These are phyloP conservation scores for Aspergillus brasiliensis DNA, from an alignment of 2,329 filamentous ascomycete genomes.

Conservation along the genomic window DNA sequence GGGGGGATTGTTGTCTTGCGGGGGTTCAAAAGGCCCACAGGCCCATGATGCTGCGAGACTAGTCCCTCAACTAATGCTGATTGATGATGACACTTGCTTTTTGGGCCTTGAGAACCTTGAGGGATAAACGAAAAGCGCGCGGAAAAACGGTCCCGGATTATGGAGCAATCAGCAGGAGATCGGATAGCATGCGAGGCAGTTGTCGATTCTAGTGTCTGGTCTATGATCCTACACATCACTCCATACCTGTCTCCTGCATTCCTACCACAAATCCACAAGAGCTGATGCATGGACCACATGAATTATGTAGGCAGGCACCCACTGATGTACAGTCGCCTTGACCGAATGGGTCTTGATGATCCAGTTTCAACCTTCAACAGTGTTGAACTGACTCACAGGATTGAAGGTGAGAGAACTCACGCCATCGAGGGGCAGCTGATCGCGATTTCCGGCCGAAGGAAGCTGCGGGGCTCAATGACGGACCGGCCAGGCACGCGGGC, in stretches of 20 bases:
- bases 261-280: not conserved
- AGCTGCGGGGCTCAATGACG: conserved; percentile 3
- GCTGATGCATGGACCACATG: not conserved
- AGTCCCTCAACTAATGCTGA: not conserved
- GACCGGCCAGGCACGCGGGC: conserved; percentile 5
- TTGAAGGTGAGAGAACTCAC: conserved; percentile 13
- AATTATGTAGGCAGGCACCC: not conserved
- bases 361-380: not conserved
- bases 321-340: not conserved
- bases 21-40: conserved; percentile 10
- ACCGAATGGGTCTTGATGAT: not conserved
- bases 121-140: conserved; percentile 8
- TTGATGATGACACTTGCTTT: not conserved
- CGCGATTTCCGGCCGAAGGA: conserved; percentile 18
- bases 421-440: conserved; percentile 17
- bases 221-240: not conserved
- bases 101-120: not conserved
- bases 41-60: not conserved
- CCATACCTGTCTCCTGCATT: not conserved
- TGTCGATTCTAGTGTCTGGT: not conserved
- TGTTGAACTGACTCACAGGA: not conserved
- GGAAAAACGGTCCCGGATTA: conserved; percentile 7
- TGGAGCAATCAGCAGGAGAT: not conserved
- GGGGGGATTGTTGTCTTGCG: conserved; percentile 8
- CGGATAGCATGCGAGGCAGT: conserved; percentile 9